Base-by-base conservation (phyloP, 306 rosid species). In the Cyclanthera cordifolia region DNA sequence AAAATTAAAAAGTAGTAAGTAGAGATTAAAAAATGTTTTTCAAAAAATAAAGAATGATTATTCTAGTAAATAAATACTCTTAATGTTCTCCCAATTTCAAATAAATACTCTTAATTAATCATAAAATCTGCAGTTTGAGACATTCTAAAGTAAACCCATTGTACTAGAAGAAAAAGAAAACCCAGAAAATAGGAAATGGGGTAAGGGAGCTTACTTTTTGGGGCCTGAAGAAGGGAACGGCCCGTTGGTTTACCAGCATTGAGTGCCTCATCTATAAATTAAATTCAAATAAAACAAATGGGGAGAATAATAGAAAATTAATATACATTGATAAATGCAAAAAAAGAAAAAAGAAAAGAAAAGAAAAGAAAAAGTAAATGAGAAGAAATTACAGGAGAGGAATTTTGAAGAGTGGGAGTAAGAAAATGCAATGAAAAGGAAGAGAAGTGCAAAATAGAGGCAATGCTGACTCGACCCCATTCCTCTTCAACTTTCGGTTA, bases 201-300 rank as follows among this genome's bases (percentile, higher is more conserved):
- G 0, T 0, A 4, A 5, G 14, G 8, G 66, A 43, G 41, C 41
- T 52, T 82, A 93, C 99, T 59, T 79, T 83, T 82, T 81, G 71
- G 75, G 69, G 84, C 77, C 74, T 93, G 96, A 49, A 93, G 91
- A 66, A 93, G 99, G 74, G 88, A 77, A 66, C 96, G 96, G 5
- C 85, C 80, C 0, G 63, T 64, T 32, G 78, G 67, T 74, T 20
- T 65, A 56, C 56, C 81, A 11, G 83, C 50, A 0, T 58, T 77
- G 64, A 88, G 85, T 41, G 82, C 59, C 11, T 61, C 73, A 78
- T 87, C 98, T 90, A 79, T 41, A 49, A 13, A 5, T 23, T 0
- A 3, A 39, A 24, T 11, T 6, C 23, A 50, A 52, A 19, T 0
- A 14, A 53, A 2, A 3, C 12, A 41, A 10, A 52, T 9, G 11